Conservation (phyloP, 2,329 filamentous ascomycete genomes). For the Septoria petroselini region DNA sequence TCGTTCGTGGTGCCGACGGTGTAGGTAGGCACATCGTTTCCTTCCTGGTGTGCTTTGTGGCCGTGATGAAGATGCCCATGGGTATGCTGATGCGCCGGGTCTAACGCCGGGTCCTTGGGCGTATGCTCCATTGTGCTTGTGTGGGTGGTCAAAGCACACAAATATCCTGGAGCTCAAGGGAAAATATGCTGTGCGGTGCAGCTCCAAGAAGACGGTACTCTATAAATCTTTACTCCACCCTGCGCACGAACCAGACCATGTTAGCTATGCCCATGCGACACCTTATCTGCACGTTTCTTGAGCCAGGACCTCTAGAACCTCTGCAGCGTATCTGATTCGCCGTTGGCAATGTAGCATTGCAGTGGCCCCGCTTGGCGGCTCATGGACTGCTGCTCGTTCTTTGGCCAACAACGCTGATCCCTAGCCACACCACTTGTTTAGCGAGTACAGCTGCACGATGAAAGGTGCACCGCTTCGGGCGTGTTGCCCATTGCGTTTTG, state of each 20-base stretch:
- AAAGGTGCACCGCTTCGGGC: conserved; percentile 8
- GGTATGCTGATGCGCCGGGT: conserved; percentile 41
- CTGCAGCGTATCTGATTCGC: conserved; percentile 3
- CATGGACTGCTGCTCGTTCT: conserved; percentile 8
- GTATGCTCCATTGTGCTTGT: conserved; percentile 8
- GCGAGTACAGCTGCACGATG: conserved; percentile 4
- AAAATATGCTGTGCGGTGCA: conserved; percentile 2
- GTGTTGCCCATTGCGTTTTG: conserved; percentile 11
- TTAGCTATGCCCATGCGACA: conserved; percentile 17
- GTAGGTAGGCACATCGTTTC: conserved; percentile 24
- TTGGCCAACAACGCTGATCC: conserved; percentile 10
- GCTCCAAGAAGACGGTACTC: conserved; percentile 9
- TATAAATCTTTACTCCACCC: conserved; percentile 12
- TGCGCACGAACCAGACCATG: conserved; percentile 2
- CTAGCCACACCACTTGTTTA: conserved; percentile 1
- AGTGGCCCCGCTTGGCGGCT: conserved; percentile 13
- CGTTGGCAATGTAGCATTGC: conserved; percentile 14
- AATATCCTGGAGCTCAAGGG: neutral
- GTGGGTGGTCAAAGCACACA: neutral
- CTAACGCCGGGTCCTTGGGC: conserved; percentile 39
- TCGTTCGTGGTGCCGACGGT: conserved; percentile 25
- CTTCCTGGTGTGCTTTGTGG: conserved; percentile 19
- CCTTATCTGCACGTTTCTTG: conserved; percentile 15
- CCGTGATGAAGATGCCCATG: conserved; percentile 43
- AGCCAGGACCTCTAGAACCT: conserved; percentile 4